Evolutionary conservation across 1,284 basidiomycete genomes (phyloP), one percentile per base, ranked within the genome.

Genomic region (Vanrija sp.): DNA sequence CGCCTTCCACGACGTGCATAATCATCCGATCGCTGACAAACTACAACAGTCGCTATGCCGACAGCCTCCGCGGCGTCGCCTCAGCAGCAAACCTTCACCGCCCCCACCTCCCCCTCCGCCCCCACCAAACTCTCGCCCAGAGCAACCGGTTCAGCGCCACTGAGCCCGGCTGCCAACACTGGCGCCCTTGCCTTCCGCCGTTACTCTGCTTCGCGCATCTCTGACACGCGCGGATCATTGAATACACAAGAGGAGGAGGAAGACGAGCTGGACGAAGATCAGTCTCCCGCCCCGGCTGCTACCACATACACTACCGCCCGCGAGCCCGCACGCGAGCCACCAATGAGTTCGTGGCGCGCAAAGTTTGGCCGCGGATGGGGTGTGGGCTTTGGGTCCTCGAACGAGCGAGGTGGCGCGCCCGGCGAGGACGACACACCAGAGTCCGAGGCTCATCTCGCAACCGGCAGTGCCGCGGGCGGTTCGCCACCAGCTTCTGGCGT

Each of bases 331-430:
- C 19, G 43, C 18, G 37, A 35, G 43, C 43, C 50, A n/a, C 37
- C 31, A 23, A 60, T 55, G 55, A 53, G 45, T 45, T 49, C 53
- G 12, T 60, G 59, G 59, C 56, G 63, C 24, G 45, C 62, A 49
- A 52, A 63, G 53, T 50, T 67, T 48, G 39, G 49, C 15, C 35
- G 55, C 1, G 43, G 49, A 20, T 60, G 66, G 65, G 53, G 54
- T 5, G 53, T 60, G 16, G 65, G 66, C 2, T 68, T 67, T 41
- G 69, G 65, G 20, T 57, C 59, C 25, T 69, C 68, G 14, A 70
- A 70, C 41, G 68, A 72, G 45, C 52, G 68, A 23, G 65, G 67
- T 15, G 61, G 53, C 6, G 31, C 31, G 31, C 31, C 31, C 12
- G 66, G 63, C 6, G 65, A 62, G 8, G 62, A 61, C 10, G 61